Base-by-base conservation (phyloP, 768 basidiomycete genomes). In the Suillus luteus region DNA sequence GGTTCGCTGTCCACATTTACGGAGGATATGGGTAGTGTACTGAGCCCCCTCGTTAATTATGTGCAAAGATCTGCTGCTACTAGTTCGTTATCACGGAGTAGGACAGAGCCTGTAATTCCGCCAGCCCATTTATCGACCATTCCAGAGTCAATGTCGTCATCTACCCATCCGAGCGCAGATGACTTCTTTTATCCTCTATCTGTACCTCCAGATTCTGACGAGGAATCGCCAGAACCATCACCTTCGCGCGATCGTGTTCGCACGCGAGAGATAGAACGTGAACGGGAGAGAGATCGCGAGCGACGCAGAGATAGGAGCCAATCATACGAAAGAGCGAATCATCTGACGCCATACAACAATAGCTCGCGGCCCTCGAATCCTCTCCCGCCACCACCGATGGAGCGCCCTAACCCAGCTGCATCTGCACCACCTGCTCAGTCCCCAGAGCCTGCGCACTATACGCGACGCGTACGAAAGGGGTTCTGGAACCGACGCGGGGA, bases 401-500 rank as follows among this genome's bases (percentile, higher is more conserved):
- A 77, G 57, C 72, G 71, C 8, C 43, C 68, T 0, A 62, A 27
- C 43, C 59, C 55, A 0, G 75, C 74, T n/a, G 66, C 67, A 10
- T 71, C 77, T 5, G 65, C 71, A 8, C 70, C 71, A 24, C 75
- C 73, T 0, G 59, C 48, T 0, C 76, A 77, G 52, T 73, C 71
- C 41, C 68, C 73, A 9, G 70, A 75, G 52, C 78, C 77, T 14
- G 64, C 72, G 19, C 62, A 62, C 24, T 72, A 75, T 61, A 60
- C 75, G 38, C 69, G 65, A 64, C 76, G 79, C 63, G 60, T 79
- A 10, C 86, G 89, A 22, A 75, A 75, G 40, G 91, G 90, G 1
- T 85, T 78, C 67, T 92, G 91, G 91, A 92, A 92, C 67, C 71
- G 82, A n/a, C 85, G 90, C 1, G 91, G 91, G 0, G 91, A 92